A percentile compares a stretch with the other conserved stretches of the same genome.
Evolutionary conservation across 192 early-diverging fungal genomes (phyloP).

Genomic region (Cetraspora pellucida): DNA sequence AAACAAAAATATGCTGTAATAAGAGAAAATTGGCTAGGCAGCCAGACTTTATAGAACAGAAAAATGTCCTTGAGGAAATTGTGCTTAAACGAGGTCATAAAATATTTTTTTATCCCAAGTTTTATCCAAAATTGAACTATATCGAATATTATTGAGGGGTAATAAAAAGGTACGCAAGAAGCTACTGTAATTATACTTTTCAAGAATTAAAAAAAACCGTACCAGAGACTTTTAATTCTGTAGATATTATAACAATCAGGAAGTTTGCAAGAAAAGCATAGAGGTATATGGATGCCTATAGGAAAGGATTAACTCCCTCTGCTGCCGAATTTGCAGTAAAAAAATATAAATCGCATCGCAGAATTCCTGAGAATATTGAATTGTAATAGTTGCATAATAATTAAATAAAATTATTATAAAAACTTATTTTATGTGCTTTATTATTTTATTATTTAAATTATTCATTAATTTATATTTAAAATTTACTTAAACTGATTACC

Average conservation of each 20-base stretch:
- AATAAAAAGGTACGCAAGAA: conserved; percentile 29
- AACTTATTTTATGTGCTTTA: too few relatives aligned
- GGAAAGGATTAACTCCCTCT: conserved; percentile 33
- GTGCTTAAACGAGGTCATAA: conserved; percentile 12
- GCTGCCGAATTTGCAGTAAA: conserved; percentile 30
- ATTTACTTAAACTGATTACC: too few relatives aligned
- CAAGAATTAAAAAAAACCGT: conserved; percentile 23
- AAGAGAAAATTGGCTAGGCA: conserved; percentile 20
- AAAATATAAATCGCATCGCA: conserved; percentile 30
- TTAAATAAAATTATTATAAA: too few relatives aligned
- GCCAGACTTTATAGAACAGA: conserved; percentile 21
- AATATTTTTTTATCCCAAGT: conserved; percentile 36
- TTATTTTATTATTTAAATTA: too few relatives aligned
- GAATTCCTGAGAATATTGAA: conserved; percentile 23
- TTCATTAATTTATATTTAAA: too few relatives aligned
- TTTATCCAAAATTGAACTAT: conserved; percentile 39
- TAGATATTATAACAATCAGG: conserved; percentile 28
- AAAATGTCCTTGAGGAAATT: conserved; percentile 4
- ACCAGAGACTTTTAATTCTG: conserved; percentile 23
- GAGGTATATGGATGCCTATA: conserved; percentile 35
- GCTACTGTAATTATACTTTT: conserved; percentile 36
- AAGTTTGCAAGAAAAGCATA: conserved; percentile 29
- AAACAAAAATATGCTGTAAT: conserved; percentile 1
- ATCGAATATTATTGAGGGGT: conserved; percentile 39
- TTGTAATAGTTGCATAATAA: too few relatives aligned